Evolutionary conservation across 2,329 filamentous ascomycete species (phyloP).

Genomic region (Neonectria neomacrospora): DNA sequence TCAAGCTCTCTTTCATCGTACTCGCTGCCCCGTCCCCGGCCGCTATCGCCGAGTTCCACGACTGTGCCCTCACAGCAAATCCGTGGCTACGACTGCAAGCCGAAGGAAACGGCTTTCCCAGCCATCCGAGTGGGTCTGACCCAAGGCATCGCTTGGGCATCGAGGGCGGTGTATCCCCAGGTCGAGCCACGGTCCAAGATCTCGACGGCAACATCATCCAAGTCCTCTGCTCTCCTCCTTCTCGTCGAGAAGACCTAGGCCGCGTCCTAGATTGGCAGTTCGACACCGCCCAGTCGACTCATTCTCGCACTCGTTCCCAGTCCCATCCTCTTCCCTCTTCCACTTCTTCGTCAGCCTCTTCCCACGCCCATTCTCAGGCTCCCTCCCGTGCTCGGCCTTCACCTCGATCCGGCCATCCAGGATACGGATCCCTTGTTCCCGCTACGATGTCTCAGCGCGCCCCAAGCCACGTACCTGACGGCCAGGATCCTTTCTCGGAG

Average conservation of each 20-base stretch:
- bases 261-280: slow-evolving; percentile 63
- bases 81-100: slow-evolving; percentile 57
- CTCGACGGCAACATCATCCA: slow-evolving; percentile 88
- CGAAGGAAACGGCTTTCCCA: slow-evolving; percentile 34
- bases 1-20: slow-evolving; percentile 64
- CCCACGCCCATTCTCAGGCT: slow-evolving; percentile 34
- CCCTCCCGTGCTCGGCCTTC: slow-evolving; percentile 33
- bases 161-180: slow-evolving; percentile 42
- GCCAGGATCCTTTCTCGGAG: slow-evolving; percentile 28
- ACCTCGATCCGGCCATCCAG: slow-evolving; percentile 29
- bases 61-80: slow-evolving; percentile 72
- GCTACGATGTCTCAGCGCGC: slow-evolving; percentile 41
- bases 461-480: slow-evolving; percentile 32
- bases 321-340: slow-evolving; percentile 39
- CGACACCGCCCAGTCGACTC: slow-evolving; percentile 50
- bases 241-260: slow-evolving; percentile 51
- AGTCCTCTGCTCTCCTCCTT: slow-evolving; percentile 67
- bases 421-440: slow-evolving; percentile 37
- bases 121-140: slow-evolving; percentile 31
- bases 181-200: slow-evolving; percentile 72
- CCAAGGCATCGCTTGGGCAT: slow-evolving; percentile 49
- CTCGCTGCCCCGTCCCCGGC: slow-evolving; percentile 74
- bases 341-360: slow-evolving; percentile 37
- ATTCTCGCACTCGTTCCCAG: slow-evolving; percentile 35
- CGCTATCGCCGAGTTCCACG: slow-evolving; percentile 78